Conservation (phyloP, 2,329 filamentous ascomycete genomes). For the Colletotrichum sp. region DNA sequence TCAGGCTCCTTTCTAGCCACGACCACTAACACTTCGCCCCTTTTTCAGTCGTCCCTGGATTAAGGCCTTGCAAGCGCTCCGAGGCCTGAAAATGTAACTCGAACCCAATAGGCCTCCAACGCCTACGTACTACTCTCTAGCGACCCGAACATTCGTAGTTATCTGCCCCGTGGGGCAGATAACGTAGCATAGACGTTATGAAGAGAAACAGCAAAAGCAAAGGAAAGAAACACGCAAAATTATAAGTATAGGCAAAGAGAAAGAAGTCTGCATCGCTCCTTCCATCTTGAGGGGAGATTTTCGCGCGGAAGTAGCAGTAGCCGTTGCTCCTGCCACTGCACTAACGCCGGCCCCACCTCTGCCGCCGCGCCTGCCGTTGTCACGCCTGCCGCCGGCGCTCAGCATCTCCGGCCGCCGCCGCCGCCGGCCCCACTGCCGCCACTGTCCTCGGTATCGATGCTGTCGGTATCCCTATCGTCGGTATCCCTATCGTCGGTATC, state of each 20-base stretch:
- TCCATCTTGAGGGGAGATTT: background rate
- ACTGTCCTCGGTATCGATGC: background rate
- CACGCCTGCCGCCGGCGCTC: background rate
- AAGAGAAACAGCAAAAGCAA: background rate
- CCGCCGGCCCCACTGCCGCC: background rate
- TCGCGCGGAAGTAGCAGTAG: background rate
- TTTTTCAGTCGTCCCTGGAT: background rate
- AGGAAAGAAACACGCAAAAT: constrained; percentile 10
- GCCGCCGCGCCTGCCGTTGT: background rate
- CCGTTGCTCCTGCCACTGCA: background rate
- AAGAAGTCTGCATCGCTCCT: background rate
- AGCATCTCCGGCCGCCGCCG: background rate
- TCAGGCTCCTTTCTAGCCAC: background rate
- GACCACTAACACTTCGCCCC: background rate
- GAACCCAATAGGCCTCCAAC: background rate
- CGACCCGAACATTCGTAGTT: background rate
- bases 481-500: background rate
- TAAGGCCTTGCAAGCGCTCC: background rate
- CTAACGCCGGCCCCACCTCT: background rate
- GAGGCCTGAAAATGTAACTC: background rate
- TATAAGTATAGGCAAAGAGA: constrained; percentile 15
- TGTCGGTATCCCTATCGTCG: background rate
- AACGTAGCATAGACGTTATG: background rate
- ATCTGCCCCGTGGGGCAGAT: background rate
- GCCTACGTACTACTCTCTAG: background rate